Base-by-base conservation (phyloP, 306 rosid genomes). In the Trifolium repens region DNA sequence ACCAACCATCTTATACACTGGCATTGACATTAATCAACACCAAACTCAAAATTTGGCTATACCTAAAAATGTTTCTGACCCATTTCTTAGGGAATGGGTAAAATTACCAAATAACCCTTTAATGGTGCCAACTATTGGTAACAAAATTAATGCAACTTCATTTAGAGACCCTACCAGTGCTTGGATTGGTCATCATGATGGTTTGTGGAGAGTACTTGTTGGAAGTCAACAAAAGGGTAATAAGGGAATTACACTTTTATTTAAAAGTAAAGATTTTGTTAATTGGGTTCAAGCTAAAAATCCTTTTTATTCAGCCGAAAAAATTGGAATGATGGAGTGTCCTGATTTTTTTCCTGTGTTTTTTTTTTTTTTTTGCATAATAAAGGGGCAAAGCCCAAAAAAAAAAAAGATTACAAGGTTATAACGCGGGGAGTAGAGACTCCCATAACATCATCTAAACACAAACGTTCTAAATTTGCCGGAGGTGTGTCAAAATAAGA, bases 291-390 rank as follows among this genome's bases (percentile, higher is more conserved):
- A 75, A 57, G 75, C 65, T 67, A 64, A 83, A 57, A 63, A 16
- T 19, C 82, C 85, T 2, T 81, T 88, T 12, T 73, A 83, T 27
- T 85, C 82, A 5, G 68, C 77, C 27, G 27, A 81, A 69, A 24
- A 5, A 5, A 78, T 54, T 3, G 86, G 87, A 9, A 81, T 83
- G 86, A 81, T 85, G 89, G 89, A 85, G 72, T 87, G 89, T 37
- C 91, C 84, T 40, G 91, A 85, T 82, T 87, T 85, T 39, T 88
- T 70, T 47, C 89, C 89, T 1, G 84, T 88, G 1, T 16, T 49
- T n/a, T n/a, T n/a, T n/a, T 24, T 24, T 24, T 24, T 24, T 24
- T 24, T 24, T 24, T 24, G 26, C 26, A 24, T 24, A 24, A 24
- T 24, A 2, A 24, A 24, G 26, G 26, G 26, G 26, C 26, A 24